Base-by-base conservation (phyloP, 768 basidiomycete species). In the Suillus placidus region DNA sequence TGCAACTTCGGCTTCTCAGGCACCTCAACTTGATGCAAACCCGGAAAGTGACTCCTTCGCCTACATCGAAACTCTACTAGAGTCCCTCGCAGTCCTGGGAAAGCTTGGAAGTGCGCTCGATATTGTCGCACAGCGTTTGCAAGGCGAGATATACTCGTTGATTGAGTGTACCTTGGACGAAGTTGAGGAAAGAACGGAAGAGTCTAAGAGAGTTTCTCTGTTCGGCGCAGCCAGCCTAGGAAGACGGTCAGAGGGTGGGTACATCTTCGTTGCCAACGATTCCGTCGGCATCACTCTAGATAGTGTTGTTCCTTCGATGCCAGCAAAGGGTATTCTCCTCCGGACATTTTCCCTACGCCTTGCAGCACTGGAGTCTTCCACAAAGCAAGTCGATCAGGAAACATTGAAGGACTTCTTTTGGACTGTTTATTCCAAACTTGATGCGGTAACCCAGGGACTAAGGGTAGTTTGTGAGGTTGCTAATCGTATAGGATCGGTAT, bases 341-440 rank as follows among this genome's bases (percentile, higher is more conserved):
- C 81, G 82, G 30, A 81, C 88, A 0, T 85, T 88, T 20, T 77
- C 77, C 30, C 77, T 95, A 64, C 85, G 93, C 47, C 82, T 93
- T 34, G 83, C 88, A 20, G 90, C 90, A 1, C 76, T 94, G 68
- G 94, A 94, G 71, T 87, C 88, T 8, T 86, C 89, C 20, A 80
- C 87, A 0, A 91, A 89, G 67, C 84, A 87, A 38, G 80, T 83
- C 20, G 93, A 97, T 71, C 92, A 94, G 66, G 95, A 97, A 72
- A 91, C 92, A 16, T 76, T 99, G 62, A 85, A 82, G 66, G 97
- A 99, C 76, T 83, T 99, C 42, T 99, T 99, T 77, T 99, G 97
- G 97, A 97, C 97, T 2, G 74, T 97, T 18, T 99, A 94, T 75
- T 97, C 95, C 18, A 99, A 99, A 77, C 73, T 99, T 56, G 91